phyloP scores from a whole-genome alignment of 1,284 basidiomycete species.

The Pseudozyma flocculosa region DNA sequence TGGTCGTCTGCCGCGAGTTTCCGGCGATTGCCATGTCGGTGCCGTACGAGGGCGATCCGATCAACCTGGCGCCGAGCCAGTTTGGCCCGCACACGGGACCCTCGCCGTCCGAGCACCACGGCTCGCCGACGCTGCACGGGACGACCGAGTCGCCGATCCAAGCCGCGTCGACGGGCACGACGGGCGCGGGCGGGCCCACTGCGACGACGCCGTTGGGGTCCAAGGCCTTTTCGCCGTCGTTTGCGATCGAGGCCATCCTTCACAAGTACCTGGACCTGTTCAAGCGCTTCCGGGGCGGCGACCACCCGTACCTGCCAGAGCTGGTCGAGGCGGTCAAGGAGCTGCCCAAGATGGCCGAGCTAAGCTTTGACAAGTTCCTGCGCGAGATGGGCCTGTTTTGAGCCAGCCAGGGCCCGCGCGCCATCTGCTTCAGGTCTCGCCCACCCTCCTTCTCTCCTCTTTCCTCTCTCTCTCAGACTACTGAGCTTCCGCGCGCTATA shows the following conservation, averaged over 20 bases:
- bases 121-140: slow-evolving; percentile 5
- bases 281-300: slow-evolving; percentile 33
- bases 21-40: slow-evolving; percentile 34
- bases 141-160: too few relatives aligned
- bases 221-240: slow-evolving; percentile 24
- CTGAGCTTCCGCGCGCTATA: too few relatives aligned
- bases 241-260: slow-evolving; percentile 39
- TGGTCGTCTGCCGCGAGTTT: slow-evolving; percentile 40
- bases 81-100: slow-evolving; percentile 31
- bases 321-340: slow-evolving; percentile 41
- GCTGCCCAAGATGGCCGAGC: slow-evolving; percentile 34
- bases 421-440: too few relatives aligned
- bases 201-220: slow-evolving; percentile 13
- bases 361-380: slow-evolving; percentile 25
- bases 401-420: too few relatives aligned
- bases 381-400: slow-evolving; percentile 26
- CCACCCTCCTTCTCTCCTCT: too few relatives aligned
- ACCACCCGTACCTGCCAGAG: slow-evolving; percentile 37
- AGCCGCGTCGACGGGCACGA: neutral
- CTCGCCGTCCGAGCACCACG: slow-evolving; percentile 13
- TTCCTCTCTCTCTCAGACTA: too few relatives aligned
- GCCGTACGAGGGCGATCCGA: slow-evolving; percentile 31
- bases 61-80: slow-evolving; percentile 23
- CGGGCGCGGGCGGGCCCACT: slow-evolving; percentile 1
- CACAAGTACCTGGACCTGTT: slow-evolving; percentile 45